phyloP scores from a whole-genome alignment of 2,329 filamentous ascomycete species.

The Cercospora citrullina region DNA sequence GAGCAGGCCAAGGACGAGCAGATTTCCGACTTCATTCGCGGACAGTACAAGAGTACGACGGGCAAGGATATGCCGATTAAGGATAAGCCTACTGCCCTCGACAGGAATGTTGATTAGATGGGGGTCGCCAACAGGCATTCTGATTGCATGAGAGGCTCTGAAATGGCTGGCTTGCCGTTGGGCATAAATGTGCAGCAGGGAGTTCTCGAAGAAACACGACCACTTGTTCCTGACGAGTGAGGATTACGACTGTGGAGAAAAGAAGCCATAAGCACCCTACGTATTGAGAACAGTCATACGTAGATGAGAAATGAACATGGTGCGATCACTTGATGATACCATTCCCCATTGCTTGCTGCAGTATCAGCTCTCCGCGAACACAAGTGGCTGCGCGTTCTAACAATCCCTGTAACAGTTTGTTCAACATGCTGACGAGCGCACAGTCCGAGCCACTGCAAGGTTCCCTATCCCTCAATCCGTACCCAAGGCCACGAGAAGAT shows the following conservation, averaged over 20 bases:
- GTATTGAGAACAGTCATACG: conserved; percentile 6
- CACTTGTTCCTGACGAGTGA: neutral
- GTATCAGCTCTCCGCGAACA: neutral
- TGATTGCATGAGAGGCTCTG: neutral
- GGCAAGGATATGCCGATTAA: conserved; percentile 69
- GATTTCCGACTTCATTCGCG: conserved; percentile 71
- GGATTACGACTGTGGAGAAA: neutral
- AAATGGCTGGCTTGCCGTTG: neutral
- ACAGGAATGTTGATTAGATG: conserved; percentile 17
- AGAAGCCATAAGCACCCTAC: neutral
- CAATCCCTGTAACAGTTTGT: neutral
- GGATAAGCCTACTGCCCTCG: conserved; percentile 56
- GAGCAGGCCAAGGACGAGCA: conserved; percentile 84
- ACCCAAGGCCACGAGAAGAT: neutral
- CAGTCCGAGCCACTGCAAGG: neutral
- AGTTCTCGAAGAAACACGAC: neutral
- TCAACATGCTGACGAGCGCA: neutral
- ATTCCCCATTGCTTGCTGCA: neutral
- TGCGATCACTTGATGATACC: neutral
- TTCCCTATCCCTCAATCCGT: neutral
- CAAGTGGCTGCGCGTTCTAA: neutral
- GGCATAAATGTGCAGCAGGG: neutral
- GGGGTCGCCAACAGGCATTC: neutral
- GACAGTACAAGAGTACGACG: conserved; percentile 67
- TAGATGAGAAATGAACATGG: conserved; percentile 3